Evolutionary conservation across 345 rosid genomes (phyloP).

Genomic region (Raphanus sativus): DNA sequence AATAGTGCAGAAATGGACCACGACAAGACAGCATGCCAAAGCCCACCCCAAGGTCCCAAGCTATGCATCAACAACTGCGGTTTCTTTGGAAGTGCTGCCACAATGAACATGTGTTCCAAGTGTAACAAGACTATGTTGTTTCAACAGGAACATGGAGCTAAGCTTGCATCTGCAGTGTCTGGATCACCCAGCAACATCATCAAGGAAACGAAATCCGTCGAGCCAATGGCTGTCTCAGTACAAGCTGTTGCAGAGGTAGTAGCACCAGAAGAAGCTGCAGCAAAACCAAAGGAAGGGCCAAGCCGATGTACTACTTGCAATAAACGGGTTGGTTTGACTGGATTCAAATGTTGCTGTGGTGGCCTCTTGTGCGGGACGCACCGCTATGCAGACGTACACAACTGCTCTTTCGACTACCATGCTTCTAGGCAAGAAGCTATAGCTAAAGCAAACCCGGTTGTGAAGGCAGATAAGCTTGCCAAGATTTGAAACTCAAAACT

Average conservation of each 20-base stretch:
- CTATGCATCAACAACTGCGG: slow-evolving; percentile 84
- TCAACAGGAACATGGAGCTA: slow-evolving; percentile 69
- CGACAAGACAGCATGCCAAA: slow-evolving; percentile 91
- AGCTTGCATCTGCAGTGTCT: slow-evolving; percentile 70
- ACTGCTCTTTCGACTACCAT: slow-evolving; percentile 73
- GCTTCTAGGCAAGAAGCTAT: slow-evolving; percentile 80
- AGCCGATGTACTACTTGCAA: slow-evolving; percentile 70
- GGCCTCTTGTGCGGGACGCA: slow-evolving; percentile 72
- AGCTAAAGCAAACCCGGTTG: slow-evolving; percentile 80
- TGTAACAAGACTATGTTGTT: slow-evolving; percentile 75
- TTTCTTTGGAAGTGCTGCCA: slow-evolving; percentile 88
- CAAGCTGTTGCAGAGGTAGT: slow-evolving; percentile 38
- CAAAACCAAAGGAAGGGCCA: slow-evolving; percentile 73
- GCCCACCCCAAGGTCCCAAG: slow-evolving; percentile 77
- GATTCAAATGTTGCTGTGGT: slow-evolving; percentile 82
- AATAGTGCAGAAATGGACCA: slow-evolving; percentile 64
- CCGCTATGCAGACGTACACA: slow-evolving; percentile 84
- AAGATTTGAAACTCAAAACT: slow-evolving; percentile 49
- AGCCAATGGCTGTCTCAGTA: slow-evolving; percentile 41
- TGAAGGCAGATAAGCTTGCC: slow-evolving; percentile 90
- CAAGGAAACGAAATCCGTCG: slow-evolving; percentile 45
- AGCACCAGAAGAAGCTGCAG: slow-evolving; percentile 42
- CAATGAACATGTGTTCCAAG: slow-evolving; percentile 95
- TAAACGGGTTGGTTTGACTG: slow-evolving; percentile 79
- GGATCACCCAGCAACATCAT: slow-evolving; percentile 56